phyloP scores from a whole-genome alignment of 2,329 filamentous ascomycete genomes.

The Dactylellina drechsleri region DNA sequence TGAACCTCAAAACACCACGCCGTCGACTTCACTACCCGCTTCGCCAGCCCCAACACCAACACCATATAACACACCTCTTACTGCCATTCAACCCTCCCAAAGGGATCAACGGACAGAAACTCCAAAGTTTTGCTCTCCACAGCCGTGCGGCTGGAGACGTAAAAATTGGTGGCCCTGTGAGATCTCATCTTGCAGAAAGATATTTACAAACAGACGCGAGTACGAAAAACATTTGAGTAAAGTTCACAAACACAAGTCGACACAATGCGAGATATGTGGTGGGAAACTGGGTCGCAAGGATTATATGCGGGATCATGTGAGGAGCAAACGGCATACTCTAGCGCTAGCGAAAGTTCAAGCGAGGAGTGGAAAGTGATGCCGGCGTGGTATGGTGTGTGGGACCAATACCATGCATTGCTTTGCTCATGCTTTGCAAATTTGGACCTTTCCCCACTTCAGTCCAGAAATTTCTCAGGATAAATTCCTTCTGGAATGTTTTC shows the following conservation, averaged over 20 bases:
- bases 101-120: too few species aligned
- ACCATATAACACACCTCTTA: too few species aligned
- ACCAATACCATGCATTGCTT: neutral
- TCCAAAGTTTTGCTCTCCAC: too few species aligned
- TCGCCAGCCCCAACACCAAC: too few species aligned
- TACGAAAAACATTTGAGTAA: conserved; percentile 45
- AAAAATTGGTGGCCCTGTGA: conserved; percentile 29
- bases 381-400: neutral
- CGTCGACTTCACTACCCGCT: too few species aligned
- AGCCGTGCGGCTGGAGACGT: neutral
- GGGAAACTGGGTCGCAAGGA: conserved; percentile 33
- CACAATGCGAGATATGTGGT: conserved; percentile 17
- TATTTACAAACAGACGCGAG: conserved; percentile 27
- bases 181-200: neutral
- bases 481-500: too few species aligned
- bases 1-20: too few species aligned
- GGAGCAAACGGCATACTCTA: conserved; percentile 18
- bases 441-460: neutral
- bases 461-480: neutral
- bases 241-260: conserved; percentile 28
- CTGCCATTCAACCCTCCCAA: too few species aligned
- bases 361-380: neutral
- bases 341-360: conserved; percentile 6
- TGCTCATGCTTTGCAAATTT: neutral
- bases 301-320: conserved; percentile 40